Evolutionary conservation across 768 basidiomycete species (phyloP), one percentile per base, ranked within the genome.

Genomic region (Tulasnella sp.): DNA sequence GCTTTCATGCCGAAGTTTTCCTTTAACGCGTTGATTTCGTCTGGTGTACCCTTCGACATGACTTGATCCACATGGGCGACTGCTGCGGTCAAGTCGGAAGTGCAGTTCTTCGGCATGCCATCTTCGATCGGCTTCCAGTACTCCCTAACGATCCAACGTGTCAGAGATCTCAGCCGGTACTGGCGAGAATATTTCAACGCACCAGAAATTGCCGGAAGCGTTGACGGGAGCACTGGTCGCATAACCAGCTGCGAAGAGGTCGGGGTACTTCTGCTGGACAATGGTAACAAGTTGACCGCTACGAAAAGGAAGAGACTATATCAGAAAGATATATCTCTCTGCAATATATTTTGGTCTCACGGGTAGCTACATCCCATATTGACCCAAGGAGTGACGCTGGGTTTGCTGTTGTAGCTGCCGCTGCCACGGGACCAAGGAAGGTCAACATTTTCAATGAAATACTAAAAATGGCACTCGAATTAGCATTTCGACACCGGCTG

Each of bases 81-180:
- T 22, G 49, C 77, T 7, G 42, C 29, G 38, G 37, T 52, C 25
- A 40, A 42, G 49, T 77, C 77, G 22, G 72, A 31, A 31, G 72
- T 77, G 64, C 77, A 77, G 69, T 77, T 77, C 52, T 68, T 67
- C 17, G 77, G 77, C 77, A 77, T 74, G 11, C 73, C 49, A n/a
- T 74, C 64, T 22, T 64, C 52, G 42, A 77, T 74, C 1, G 77
- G 77, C 22, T 74, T 36, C 34, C 40, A 74, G 67, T 77, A 77
- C 64, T 74, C 25, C 73, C 71, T 72, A n/a, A n/a, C 42, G 25
- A n/a, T 7, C 68, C 11, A 22, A 31, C 38, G 19, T 22, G 39
- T 69, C 68, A 69, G 68, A 69, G 5, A 15, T 19, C 22, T 22
- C 8, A 69, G 34, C n/a, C 68, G 36, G 34, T 40, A 29, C 36